Base-by-base conservation (phyloP, 208 protist genomes). In the Wallacemonas sp. region DNA sequence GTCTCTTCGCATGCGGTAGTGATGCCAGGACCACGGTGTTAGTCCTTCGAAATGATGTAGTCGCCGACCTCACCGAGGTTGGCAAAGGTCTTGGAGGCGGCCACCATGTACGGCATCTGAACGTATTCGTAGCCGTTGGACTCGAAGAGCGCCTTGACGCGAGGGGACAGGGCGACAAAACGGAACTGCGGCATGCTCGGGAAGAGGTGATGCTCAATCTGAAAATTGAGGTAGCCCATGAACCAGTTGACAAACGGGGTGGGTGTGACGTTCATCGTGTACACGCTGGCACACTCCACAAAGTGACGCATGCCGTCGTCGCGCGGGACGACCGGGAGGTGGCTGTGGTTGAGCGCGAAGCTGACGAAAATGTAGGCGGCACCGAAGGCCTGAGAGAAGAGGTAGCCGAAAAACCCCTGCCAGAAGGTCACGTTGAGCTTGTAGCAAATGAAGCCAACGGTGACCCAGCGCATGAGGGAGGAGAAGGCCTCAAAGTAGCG, bases 141-240 rank as follows among this genome's bases (percentile, higher is more conserved):
- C 76, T 90, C 77, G 61, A 88, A 85, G 50, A 90, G 25, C 54
- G 62, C 61, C 12, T 65, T 62, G 45, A 93, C 84, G 22, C 84
- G 81, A 48, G 72, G 75, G 7, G 70, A 54, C 23, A 93, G 50
- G 62, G 65, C 38, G 28, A 77, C 70, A 52, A 90, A 87, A 41
- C 79, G 75, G 68, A 82, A 93, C 67, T 94, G 89, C 42, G 89
- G 89, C 89, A 94, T 92, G 52, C 57, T 75, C 3, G 89, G 89
- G 65, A 96, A 96, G 14, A 96, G 77, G 57, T 96, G 91, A 68
- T 96, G 91, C 72, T 93, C 85, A 52, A 96, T 82, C 76, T 96
- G 91, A 48, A 68, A 93, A 71, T 93, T 94, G 33, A 95, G 78
- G 70, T 87, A 88, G 11, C 77, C 80, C 81, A 92, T 91, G 46